Evolutionary conservation across 2,329 filamentous ascomycete species (phyloP), one percentile per base, ranked within the genome.

Genomic region (Stylonectria norvegica): DNA sequence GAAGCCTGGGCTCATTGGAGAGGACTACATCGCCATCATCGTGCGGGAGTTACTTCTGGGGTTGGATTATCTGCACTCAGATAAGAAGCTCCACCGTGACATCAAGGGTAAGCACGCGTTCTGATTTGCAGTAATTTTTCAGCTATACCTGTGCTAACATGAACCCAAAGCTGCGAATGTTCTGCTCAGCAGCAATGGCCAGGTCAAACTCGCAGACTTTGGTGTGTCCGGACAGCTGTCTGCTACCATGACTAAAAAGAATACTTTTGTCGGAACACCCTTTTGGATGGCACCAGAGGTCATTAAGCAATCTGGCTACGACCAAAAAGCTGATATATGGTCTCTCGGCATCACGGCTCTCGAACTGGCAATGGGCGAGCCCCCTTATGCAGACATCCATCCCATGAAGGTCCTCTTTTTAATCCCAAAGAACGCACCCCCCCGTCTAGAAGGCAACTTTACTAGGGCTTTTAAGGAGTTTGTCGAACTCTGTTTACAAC

Each of bases 241-340:
- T 8, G 91, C 91, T 5, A 98, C 91, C 35, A 97, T 97, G 90
- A 96, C 91, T 48, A 97, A 97, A 75, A 97, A 97, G 71, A 97
- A 97, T 62, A 97, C 91, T 0, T 98, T 97, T 64, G 91, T 98
- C 20, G 93, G 93, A 22, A 97, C 91, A 0, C 91, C 93, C 1
- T 98, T 97, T 63, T 98, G 93, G 93, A 98, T 98, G 91, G 91
- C 93, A 3, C 91, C 91, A 9, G 91, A 98, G 68, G 91, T 97
- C 40, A 98, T 98, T 65, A 95, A 95, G 69, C 91, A 98, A 65
- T 95, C 89, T 42, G 91, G 91, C 34, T 96, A 97, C 70, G 91
- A 96, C 64, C 89, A 95, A 69, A 96, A 96, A 69, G 91, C 91
- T 31, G 91, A 97, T 61, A 95, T 97, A 43, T 97, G 91, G 91